These are phyloP conservation scores for Fimicolochytrium jonesii DNA, from an alignment of 192 early-diverging fungal genomes.

Conservation along the genomic window DNA sequence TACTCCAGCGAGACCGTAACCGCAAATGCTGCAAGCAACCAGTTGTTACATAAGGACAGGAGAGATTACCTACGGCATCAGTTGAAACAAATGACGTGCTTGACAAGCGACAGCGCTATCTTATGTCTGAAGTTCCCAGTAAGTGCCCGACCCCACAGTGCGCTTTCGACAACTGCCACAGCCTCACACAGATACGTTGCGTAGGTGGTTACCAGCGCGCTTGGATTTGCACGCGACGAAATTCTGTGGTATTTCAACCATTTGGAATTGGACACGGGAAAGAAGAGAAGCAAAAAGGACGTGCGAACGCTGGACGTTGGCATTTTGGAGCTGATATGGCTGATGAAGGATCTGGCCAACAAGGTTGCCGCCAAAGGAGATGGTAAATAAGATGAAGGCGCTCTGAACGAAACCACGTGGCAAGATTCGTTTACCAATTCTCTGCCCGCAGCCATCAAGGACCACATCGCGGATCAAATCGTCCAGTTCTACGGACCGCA, in stretches of 20 bases:
- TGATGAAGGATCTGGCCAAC: conserved; percentile 14
- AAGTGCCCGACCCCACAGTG: not conserved
- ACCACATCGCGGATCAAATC: conserved; percentile 19
- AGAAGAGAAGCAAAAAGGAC: conserved; percentile 19
- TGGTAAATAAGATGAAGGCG: not conserved
- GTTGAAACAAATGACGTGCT: conserved; percentile 24
- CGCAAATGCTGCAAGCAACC: not conserved
- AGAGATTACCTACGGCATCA: conserved; percentile 29
- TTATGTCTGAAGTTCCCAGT: conserved; percentile 20
- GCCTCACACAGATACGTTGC: not conserved
- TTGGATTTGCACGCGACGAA: conserved; percentile 29
- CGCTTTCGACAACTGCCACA: not conserved
- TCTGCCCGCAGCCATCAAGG: conserved; percentile 8
- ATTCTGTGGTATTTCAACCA: conserved; percentile 37
- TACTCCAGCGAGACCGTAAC: conserved; percentile 7
- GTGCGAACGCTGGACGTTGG: conserved; percentile 13
- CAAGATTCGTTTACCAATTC: not conserved
- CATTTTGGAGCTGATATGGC: conserved; percentile 28
- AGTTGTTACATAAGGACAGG: conserved; percentile 18
- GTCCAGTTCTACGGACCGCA: conserved; percentile 15
- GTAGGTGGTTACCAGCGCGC: conserved; percentile 14
- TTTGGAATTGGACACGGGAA: conserved; percentile 22
- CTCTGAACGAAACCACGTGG: not conserved
- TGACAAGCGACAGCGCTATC: conserved; percentile 7
- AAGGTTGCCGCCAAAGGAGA: conserved; percentile 9